These are phyloP conservation scores for Clonostachys rosea DNA, from an alignment of 2,329 filamentous ascomycete genomes.

Conservation along the genomic window DNA sequence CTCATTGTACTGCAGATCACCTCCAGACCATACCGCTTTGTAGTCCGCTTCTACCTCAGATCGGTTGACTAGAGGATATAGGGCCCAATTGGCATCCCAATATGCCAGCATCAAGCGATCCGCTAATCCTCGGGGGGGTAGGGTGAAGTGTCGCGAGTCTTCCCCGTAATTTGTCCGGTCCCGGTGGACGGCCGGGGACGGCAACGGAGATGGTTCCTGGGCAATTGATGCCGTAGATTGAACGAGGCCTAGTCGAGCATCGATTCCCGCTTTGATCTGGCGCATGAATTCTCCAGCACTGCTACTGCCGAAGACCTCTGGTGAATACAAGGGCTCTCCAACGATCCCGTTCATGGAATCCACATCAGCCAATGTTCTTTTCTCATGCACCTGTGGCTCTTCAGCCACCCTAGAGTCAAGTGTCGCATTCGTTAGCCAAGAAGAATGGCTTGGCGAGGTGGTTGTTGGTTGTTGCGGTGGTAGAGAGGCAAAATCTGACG, in stretches of 20 bases:
- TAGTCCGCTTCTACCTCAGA: too few species aligned
- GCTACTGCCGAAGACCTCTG: constrained; percentile 3
- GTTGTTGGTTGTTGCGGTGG: too few species aligned
- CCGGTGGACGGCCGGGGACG: neutral
- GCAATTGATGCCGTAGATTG: neutral
- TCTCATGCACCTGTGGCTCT: too few species aligned
- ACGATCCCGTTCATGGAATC: constrained; percentile 3
- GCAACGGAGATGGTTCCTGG: neutral
- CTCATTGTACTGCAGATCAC: too few species aligned
- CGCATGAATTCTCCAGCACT: constrained; percentile 2
- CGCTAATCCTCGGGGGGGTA: constrained; percentile 1
- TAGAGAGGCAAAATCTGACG: too few species aligned
- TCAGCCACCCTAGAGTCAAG: too few species aligned
- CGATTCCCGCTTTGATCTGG: constrained; percentile 3
- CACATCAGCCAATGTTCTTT: neutral
- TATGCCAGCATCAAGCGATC: neutral
- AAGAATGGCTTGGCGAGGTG: too few species aligned
- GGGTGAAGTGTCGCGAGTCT: neutral
- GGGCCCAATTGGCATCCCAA: constrained; percentile 1
- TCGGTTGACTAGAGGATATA: neutral
- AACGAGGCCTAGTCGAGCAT: neutral
- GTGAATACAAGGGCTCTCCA: neutral
- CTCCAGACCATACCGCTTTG: too few species aligned
- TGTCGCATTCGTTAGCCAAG: too few species aligned
- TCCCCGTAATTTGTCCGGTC: neutral